Evolutionary conservation across 306 rosid genomes (phyloP).

Genomic region (Begonia loranthoides): DNA sequence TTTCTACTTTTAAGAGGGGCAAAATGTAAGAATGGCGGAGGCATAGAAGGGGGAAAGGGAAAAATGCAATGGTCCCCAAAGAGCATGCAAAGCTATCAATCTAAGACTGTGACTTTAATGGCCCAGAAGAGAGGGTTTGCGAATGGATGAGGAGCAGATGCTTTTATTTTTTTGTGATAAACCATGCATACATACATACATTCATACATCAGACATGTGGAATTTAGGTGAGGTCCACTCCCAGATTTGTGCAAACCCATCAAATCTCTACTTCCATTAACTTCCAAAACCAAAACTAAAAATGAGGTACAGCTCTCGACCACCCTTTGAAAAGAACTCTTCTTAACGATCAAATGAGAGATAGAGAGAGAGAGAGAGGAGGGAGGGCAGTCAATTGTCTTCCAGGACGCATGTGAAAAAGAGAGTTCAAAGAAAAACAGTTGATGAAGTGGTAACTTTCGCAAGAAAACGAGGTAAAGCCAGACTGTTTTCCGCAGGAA

Average conservation of each 20-base stretch:
- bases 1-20: constrained; percentile 16
- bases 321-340: neutral
- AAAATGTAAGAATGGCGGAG: constrained; percentile 32
- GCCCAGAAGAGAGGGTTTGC: constrained; percentile 21
- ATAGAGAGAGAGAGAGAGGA: constrained; percentile 20
- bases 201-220: too few relatives aligned
- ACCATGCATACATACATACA: too few relatives aligned
- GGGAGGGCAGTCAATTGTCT: constrained; percentile 31
- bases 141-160: too few relatives aligned
- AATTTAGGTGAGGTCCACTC: too few relatives aligned
- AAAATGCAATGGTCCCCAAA: constrained; percentile 8
- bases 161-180: too few relatives aligned
- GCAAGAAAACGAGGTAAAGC: constrained; percentile 16
- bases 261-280: too few relatives aligned
- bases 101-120: constrained; percentile 46
- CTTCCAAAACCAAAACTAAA: too few relatives aligned
- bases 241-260: too few relatives aligned
- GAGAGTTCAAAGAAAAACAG: constrained; percentile 39
- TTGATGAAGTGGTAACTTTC: constrained; percentile 26
- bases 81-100: constrained; percentile 35
- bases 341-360: constrained; percentile 8
- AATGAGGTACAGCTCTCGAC: too few relatives aligned
- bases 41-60: too few relatives aligned
- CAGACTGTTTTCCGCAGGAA: neutral
- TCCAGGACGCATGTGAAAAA: constrained; percentile 26